Percentiles rank a stretch among this genome's conserved stretches.
Conservation (phyloP, 768 basidiomycete genomes). For the Clitopilus passeckerianus region DNA sequence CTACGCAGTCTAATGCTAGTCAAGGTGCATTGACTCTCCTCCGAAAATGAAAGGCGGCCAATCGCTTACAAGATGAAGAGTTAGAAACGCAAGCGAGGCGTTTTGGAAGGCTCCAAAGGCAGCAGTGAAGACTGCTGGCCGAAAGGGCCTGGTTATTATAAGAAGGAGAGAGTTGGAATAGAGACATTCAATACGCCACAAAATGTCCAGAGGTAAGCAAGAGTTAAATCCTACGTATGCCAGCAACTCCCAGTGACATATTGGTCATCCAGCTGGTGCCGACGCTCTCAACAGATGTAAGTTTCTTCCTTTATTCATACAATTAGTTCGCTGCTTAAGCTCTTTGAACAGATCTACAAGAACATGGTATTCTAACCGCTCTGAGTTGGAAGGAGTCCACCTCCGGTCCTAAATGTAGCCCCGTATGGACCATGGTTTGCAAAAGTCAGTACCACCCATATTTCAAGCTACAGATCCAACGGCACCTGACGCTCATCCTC, state of each 20-base stretch:
- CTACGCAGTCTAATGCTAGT: neutral
- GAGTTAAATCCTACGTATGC: neutral
- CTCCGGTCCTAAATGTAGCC: slow-evolving; percentile 38
- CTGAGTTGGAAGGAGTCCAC: slow-evolving; percentile 52
- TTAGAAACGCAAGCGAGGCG: neutral
- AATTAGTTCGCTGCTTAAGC: slow-evolving; percentile 1
- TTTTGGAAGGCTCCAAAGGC: neutral
- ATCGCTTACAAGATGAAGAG: neutral
- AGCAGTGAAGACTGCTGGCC: neutral
- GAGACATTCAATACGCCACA: neutral
- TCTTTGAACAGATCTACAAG: slow-evolving; percentile 46
- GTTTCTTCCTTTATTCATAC: slow-evolving; percentile 1
- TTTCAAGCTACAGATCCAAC: slow-evolving; percentile 3
- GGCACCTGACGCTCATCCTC: slow-evolving; percentile 3
- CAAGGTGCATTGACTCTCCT: neutral
- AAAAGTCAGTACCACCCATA: slow-evolving; percentile 38
- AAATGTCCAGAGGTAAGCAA: neutral
- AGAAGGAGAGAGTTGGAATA: neutral
- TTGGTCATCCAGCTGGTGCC: slow-evolving; percentile 16
- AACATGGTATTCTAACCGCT: slow-evolving; percentile 29
- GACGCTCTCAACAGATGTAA: slow-evolving; percentile 33
- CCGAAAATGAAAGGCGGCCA: neutral
- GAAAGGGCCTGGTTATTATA: neutral
- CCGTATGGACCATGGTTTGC: slow-evolving; percentile 53
- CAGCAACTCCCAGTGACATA: no score